Base-by-base conservation (phyloP, 225 moss, liverwort and hornwort species). In the Pseudoscleropodium purum region DNA sequence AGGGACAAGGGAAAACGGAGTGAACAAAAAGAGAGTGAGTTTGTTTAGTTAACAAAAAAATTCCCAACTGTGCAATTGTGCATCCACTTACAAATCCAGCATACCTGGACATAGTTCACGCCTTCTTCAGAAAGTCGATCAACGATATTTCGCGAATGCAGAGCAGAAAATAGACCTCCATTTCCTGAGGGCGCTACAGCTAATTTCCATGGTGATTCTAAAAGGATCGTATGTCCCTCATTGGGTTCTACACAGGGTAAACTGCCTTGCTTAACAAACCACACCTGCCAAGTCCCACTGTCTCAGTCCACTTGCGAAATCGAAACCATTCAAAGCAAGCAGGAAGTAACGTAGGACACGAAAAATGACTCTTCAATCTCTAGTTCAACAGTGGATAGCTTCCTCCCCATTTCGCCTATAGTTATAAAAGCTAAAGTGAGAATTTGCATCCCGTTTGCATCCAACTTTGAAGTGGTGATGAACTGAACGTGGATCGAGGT, bases 241-340 rank as follows among this genome's bases (percentile, higher is more conserved):
- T 94, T 89, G 87, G 84, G 83, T 63, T 91, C 92, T 74, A 97
- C 90, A 87, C 98, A 98, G 15, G 97, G 98, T 86, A 98, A 87
- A 91, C 97, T 97, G 76, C 90, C 94, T 93, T 98, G 98, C 91
- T 96, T 96, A 69, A 98, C 89, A 92, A 98, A 98, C 96, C 97
- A 95, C 84, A 98, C 97, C 98, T 98, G 94, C 63, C 87, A 89
- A 89, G 74, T 75, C 64, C 60, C 62, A 90, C 86, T 81, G 63
- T 54, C 70, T 94, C 90, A 94, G 75, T 90, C 45, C 56, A 85
- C 47, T 60, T 56, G 57, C 47, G 33, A 39, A 77, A 69, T 69
- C 6, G 27, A 88, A 52, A 69, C 73, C 33, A 85, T 45, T 43
- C 69, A 90, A 77, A 87, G 49, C 66, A 66, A 65, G 64, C 74